Conservation (phyloP, 1,284 basidiomycete species). For the Ceratobasidium sp. region DNA sequence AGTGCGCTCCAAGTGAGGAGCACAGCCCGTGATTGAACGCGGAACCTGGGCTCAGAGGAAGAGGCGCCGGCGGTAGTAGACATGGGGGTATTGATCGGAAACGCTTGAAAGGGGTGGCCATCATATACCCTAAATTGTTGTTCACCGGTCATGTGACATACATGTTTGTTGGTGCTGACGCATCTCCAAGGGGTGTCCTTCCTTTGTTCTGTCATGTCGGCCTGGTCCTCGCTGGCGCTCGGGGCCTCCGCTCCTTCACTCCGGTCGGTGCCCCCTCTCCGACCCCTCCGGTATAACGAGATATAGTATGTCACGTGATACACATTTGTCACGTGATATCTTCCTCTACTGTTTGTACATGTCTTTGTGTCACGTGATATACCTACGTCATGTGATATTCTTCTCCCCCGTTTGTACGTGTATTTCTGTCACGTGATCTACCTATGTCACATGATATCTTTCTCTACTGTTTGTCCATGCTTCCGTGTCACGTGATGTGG, state of each 20-base stretch:
- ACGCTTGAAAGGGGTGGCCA: too few relatives aligned
- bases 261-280: neutral
- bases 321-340: neutral
- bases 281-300: neutral
- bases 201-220: neutral
- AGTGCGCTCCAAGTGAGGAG: neutral
- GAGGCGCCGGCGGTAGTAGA: too few relatives aligned
- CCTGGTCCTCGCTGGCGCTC: neutral
- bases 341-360: neutral
- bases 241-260: constrained; percentile 15
- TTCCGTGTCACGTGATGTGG: too few relatives aligned
- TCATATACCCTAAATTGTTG: too few relatives aligned
- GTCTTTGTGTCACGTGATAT: too few relatives aligned
- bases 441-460: too few relatives aligned
- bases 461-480: too few relatives aligned
- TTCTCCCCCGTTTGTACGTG: neutral
- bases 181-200: constrained; percentile 5
- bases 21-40: neutral
- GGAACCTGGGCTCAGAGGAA: too few relatives aligned
- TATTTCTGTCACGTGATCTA: neutral
- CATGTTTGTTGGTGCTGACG: neutral
- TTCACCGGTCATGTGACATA: too few relatives aligned
- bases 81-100: too few relatives aligned
- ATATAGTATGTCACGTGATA: neutral
- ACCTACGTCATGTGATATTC: too few relatives aligned